Percentiles rank a stretch among this genome's conserved stretches.
Evolutionary conservation across 352 stramenopile genomes (phyloP).

Genomic region (Sclerospora graminicola): DNA sequence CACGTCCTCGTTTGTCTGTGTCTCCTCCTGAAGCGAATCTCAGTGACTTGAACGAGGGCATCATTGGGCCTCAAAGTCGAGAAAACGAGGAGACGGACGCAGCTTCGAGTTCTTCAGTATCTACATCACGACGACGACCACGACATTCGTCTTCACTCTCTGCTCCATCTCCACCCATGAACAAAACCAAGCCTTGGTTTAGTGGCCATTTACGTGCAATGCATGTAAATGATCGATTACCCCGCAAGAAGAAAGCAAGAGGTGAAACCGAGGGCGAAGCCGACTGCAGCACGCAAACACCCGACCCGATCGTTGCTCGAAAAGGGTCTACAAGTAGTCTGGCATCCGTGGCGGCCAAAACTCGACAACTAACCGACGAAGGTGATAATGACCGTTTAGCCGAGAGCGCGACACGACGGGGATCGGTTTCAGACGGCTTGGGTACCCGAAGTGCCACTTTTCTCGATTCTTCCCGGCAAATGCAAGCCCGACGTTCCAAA

Average conservation of each 20-base stretch:
- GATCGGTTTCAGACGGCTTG: constrained; percentile 5
- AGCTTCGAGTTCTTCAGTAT: constrained; percentile 3
- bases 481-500: constrained; percentile 33
- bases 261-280: constrained; percentile 18
- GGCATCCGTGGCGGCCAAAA: constrained; percentile 11
- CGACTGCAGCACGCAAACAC: constrained; percentile 10
- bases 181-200: constrained; percentile 45
- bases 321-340: constrained; percentile 14
- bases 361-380: constrained; percentile 14
- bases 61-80: constrained; percentile 9
- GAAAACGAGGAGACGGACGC: constrained; percentile 14
- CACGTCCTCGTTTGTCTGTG: constrained; percentile 10
- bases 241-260: constrained; percentile 35
- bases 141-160: constrained; percentile 19
- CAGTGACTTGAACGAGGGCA: constrained; percentile 11
- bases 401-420: background rate
- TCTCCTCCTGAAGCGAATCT: constrained; percentile 12
- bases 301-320: constrained; percentile 10
- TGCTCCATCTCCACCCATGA: constrained; percentile 12
- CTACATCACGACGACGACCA: constrained; percentile 13
- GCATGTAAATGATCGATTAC: constrained; percentile 49
- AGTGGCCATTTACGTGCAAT: constrained; percentile 60
- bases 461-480: constrained; percentile 1
- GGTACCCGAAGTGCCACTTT: background rate
- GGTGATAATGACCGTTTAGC: constrained; percentile 3